Base-by-base conservation (phyloP, 768 basidiomycete species). In the Pleurotus tuoliensis region DNA sequence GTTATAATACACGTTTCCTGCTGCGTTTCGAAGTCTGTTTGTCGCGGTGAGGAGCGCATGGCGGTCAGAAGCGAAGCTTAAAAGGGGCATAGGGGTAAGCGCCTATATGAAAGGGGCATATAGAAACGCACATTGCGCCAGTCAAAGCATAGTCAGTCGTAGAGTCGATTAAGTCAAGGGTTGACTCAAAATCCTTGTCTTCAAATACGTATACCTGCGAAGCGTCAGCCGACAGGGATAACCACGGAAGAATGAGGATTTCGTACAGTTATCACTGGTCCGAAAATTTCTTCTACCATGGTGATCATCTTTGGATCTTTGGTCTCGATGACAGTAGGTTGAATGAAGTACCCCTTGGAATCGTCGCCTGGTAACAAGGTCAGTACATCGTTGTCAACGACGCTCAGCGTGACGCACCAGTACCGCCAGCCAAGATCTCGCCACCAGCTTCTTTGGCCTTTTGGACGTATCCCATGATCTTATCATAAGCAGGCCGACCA, bases 1-100 rank as follows among this genome's bases (percentile, higher is more conserved):
- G 71, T 98, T 98, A 75, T 94, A 93, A 77, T 99, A 99, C 56
- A 96, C 86, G 70, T 98, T 99, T 2, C 97, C 97, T 3, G 97
- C 92, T 1, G 94, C 80, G 73, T 96, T 89, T 56, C 94, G 88
- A 44, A 99, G 81, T 55, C 80, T 81, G 73, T 89, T 88, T 43
- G 92, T 87, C 2, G 94, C 92, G 34, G 76, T 74, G 61, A 94
- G 72, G 56, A 98, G 82, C 5, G 88, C 93, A 24, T 82, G 77
- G 62, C 97, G 89, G 62, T 94, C 90, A 2, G 79, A 64, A 11
- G 94, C 78, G 75, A 98, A 98, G 72, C 94, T 94, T 66, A 52
- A 16, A 15, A 18, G 43, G 47, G 43, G 24, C 47, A 38, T 56
- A 25, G 67, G 58, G 47, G 55, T 58, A 5, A 56, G 25, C 40